phyloP scores from a whole-genome alignment of 2,329 filamentous ascomycete species.

The Bipolaris oryzae region DNA sequence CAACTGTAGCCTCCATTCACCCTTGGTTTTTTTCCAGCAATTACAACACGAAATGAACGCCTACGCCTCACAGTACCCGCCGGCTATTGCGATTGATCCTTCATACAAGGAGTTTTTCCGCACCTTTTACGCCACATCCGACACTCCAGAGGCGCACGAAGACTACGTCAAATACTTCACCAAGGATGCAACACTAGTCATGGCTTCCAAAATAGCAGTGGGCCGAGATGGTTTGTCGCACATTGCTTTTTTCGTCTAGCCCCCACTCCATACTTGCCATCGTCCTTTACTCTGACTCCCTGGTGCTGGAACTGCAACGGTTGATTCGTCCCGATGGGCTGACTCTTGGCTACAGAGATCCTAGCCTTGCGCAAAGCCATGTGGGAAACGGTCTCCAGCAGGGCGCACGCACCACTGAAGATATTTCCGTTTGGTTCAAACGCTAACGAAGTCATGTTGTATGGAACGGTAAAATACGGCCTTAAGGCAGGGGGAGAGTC shows the following conservation, averaged over 20 bases:
- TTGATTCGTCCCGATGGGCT: background rate
- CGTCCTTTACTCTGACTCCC: background rate
- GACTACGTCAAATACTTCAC: conserved; percentile 58
- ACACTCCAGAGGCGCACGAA: conserved; percentile 56
- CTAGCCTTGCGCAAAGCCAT: conserved; percentile 57
- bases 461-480: conserved; percentile 59
- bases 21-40: conserved; percentile 2
- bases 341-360: conserved; percentile 51
- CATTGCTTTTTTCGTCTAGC: conserved; percentile 5
- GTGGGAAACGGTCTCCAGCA: conserved; percentile 59
- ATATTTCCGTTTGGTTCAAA: conserved; percentile 58
- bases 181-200: conserved; percentile 57
- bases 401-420: conserved; percentile 55
- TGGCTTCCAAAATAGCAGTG: conserved; percentile 56
- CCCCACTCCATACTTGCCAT: background rate
- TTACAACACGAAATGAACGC: conserved; percentile 27
- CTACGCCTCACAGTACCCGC: conserved; percentile 47
- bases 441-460: conserved; percentile 60
- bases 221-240: conserved; percentile 52
- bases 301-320: background rate
- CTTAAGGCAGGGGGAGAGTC: conserved; percentile 58
- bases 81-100: conserved; percentile 46
- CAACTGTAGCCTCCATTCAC: background rate
- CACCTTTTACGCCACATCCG: conserved; percentile 55
- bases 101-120: conserved; percentile 54